phyloP scores from a whole-genome alignment of 2,329 filamentous ascomycete genomes.

The Aurifilum marmelostoma region DNA sequence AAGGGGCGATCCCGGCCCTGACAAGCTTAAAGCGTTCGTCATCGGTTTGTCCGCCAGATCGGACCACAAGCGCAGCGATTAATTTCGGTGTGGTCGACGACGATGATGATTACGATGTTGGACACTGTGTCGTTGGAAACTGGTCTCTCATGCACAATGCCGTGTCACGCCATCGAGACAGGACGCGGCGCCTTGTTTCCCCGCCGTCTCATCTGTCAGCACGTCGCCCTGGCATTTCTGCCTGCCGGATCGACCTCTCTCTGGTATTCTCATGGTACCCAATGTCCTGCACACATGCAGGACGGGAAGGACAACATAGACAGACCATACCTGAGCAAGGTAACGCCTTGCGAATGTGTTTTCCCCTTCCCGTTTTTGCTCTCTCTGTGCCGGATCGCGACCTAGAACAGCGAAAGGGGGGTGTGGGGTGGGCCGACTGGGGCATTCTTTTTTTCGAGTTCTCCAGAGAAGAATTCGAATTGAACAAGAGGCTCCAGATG shows the following conservation, averaged over 20 bases:
- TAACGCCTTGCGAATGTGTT: too few relatives aligned
- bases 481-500: slow-evolving; percentile 21
- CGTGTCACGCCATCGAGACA: slow-evolving; percentile 13
- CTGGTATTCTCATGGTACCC: not conserved
- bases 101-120: not conserved
- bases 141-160: not conserved
- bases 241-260: not conserved
- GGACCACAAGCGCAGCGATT: slow-evolving; percentile 8
- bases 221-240: not conserved
- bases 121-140: not conserved
- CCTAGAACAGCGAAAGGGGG: slow-evolving; percentile 18
- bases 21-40: slow-evolving; percentile 19
- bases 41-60: slow-evolving; percentile 20
- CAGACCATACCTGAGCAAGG: too few relatives aligned
- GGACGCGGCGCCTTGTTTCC: not conserved
- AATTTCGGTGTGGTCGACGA: not conserved
- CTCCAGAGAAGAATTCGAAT: not conserved
- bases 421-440: slow-evolving; percentile 20
- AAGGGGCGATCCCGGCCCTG: slow-evolving; percentile 20
- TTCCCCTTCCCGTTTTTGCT: not conserved
- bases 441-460: not conserved
- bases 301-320: not conserved
- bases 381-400: not conserved
- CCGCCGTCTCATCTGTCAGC: not conserved
- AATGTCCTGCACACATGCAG: slow-evolving; percentile 4